A percentile compares a stretch with the other conserved stretches of the same genome.
These are phyloP conservation scores for Vachellia pachyceras DNA, from an alignment of 306 rosid genomes.

Conservation along the genomic window DNA sequence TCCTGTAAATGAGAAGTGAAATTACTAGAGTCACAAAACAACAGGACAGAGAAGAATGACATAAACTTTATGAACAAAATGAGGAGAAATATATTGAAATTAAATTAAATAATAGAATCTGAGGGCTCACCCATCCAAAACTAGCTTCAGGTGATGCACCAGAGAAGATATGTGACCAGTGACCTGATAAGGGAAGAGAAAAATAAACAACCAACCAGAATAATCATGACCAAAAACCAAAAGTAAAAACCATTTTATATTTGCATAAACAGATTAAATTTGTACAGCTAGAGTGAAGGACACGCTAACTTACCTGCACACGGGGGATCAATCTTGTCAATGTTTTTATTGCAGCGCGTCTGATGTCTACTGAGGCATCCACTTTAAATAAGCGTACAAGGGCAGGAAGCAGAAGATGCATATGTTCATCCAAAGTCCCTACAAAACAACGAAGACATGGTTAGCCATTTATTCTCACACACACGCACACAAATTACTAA, in stretches of 20 bases:
- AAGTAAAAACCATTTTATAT: conserved; percentile 5
- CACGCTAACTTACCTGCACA: conserved; percentile 71
- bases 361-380: conserved; percentile 82
- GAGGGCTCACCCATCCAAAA: conserved; percentile 88
- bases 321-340: conserved; percentile 92
- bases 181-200: conserved; percentile 62
- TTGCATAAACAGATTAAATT: not conserved
- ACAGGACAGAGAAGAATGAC: conserved; percentile 26
- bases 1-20: conserved; percentile 57
- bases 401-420: conserved; percentile 98
- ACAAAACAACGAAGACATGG: conserved; percentile 39
- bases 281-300: not conserved
- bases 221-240: conserved; percentile 30
- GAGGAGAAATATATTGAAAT: not conserved
- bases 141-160: conserved; percentile 97
- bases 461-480: conserved; percentile 1
- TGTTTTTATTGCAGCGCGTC: conserved; percentile 91
- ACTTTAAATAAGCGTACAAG: conserved; percentile 92
- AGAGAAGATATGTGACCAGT: conserved; percentile 97
- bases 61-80: conserved; percentile 19
- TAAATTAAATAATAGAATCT: conserved; percentile 23
- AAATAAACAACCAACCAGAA: conserved; percentile 24
- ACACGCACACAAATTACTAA: not conserved
- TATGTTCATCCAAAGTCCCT: conserved; percentile 99
- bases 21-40: conserved; percentile 26